Evolutionary conservation across 2,329 filamentous ascomycete species (phyloP).

Genomic region (Dissoconium aciculare): DNA sequence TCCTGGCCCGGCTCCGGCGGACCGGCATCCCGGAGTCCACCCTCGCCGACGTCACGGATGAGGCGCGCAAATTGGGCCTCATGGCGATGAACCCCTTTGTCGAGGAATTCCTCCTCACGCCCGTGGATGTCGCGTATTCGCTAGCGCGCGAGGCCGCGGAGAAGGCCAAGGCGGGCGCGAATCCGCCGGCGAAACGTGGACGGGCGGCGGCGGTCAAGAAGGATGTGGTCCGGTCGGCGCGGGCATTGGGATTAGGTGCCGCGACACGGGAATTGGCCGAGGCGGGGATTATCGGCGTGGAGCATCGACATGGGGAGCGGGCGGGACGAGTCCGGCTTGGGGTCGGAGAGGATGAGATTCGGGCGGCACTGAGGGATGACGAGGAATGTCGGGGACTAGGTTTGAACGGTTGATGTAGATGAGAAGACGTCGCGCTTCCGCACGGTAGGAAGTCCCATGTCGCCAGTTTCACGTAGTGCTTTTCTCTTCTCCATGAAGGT

Average conservation of each 20-base stretch:
- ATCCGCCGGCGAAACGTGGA: slow-evolving; percentile 21
- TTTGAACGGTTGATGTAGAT: slow-evolving; percentile 27
- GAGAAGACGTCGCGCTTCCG: too few relatives aligned
- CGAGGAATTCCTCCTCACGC: slow-evolving; percentile 43
- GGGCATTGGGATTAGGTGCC: slow-evolving; percentile 47
- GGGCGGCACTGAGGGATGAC: slow-evolving; percentile 76
- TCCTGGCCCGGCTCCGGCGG: slow-evolving; percentile 63
- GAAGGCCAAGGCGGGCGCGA: slow-evolving; percentile 10
- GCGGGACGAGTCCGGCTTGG: slow-evolving; percentile 76
- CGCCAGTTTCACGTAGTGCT: too few relatives aligned
- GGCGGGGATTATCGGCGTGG: slow-evolving; percentile 74
- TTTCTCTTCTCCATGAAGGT: too few relatives aligned
- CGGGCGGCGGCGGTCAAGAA: slow-evolving; percentile 20
- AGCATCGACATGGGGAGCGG: slow-evolving; percentile 61
- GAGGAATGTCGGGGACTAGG: slow-evolving; percentile 70
- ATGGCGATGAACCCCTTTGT: slow-evolving; percentile 47
- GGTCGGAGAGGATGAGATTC: slow-evolving; percentile 81
- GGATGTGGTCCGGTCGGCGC: slow-evolving; percentile 25
- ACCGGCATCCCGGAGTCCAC: slow-evolving; percentile 79
- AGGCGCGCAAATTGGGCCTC: slow-evolving; percentile 55
- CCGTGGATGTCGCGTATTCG: slow-evolving; percentile 22
- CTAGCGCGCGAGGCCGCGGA: not conserved
- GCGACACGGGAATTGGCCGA: slow-evolving; percentile 75
- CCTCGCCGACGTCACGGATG: slow-evolving; percentile 77
- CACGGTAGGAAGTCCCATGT: too few relatives aligned